Percentiles rank a stretch among this genome's conserved stretches.
Evolutionary conservation across 2,329 filamentous ascomycete species (phyloP).

Genomic region (Metarhizium brunneum): DNA sequence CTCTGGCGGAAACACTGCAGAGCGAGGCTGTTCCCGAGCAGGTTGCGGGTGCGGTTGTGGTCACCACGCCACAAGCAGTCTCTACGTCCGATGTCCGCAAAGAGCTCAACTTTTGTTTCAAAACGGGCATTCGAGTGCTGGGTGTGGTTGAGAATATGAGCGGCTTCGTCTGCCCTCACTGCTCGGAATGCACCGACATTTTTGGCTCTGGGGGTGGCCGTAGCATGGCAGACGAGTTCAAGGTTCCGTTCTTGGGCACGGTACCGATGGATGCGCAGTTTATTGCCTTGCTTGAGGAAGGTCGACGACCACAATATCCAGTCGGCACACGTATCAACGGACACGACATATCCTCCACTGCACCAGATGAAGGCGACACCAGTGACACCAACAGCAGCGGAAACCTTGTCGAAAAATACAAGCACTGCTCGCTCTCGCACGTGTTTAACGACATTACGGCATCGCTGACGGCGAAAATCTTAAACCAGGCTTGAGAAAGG

Average conservation of each 20-base stretch:
- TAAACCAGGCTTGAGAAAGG: neutral
- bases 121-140: constrained; percentile 69
- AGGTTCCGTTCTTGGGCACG: constrained; percentile 72
- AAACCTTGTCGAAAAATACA: constrained; percentile 62
- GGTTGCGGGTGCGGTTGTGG: constrained; percentile 80
- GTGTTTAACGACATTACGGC: constrained; percentile 58
- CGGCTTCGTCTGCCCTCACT: constrained; percentile 74
- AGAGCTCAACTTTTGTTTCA: constrained; percentile 86
- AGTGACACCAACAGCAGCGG: constrained; percentile 14
- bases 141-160: constrained; percentile 98
- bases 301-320: constrained; percentile 55
- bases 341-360: constrained; percentile 32
- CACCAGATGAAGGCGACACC: constrained; percentile 15
- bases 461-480: neutral
- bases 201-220: constrained; percentile 87
- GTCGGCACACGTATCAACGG: constrained; percentile 55
- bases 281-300: constrained; percentile 75
- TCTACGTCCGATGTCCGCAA: constrained; percentile 90
- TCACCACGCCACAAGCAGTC: constrained; percentile 93
- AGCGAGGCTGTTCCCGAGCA: constrained; percentile 53
- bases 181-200: constrained; percentile 81
- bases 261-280: constrained; percentile 93
- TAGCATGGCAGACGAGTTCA: constrained; percentile 81
- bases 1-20: constrained; percentile 77
- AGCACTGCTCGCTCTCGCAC: constrained; percentile 58